Conservation (phyloP, 2,329 filamentous ascomycete genomes). For the Camptophora hylomeconis region DNA sequence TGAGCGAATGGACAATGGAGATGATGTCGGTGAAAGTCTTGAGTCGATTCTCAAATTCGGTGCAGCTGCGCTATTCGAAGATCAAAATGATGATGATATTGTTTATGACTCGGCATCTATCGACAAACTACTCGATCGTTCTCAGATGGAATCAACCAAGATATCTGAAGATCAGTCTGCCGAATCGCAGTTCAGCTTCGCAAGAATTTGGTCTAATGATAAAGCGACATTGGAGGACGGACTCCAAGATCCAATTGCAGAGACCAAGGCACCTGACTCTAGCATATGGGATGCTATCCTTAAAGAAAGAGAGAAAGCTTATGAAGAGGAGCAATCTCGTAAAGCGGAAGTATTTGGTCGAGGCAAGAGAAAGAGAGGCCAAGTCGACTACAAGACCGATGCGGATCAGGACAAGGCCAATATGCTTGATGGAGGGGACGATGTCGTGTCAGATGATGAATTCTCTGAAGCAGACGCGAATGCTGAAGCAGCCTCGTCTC, state of each 20-base stretch:
- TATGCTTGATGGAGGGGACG: constrained; percentile 6
- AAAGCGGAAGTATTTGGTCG: constrained; percentile 68
- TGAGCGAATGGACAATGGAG: constrained; percentile 76
- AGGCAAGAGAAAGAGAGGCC: constrained; percentile 56
- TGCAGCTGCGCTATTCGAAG: constrained; percentile 72
- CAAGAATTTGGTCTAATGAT: constrained; percentile 84
- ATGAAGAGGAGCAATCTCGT: constrained; percentile 55
- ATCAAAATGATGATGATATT: constrained; percentile 56
- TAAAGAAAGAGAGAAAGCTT: constrained; percentile 65
- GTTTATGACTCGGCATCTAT: constrained; percentile 69
- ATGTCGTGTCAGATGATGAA: constrained; percentile 21
- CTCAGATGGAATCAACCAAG: constrained; percentile 60
- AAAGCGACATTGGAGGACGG: constrained; percentile 53
- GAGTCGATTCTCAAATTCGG: constrained; percentile 82
- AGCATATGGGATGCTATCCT: constrained; percentile 81
- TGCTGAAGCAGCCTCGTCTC: constrained; percentile 15
- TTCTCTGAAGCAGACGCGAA: constrained; percentile 20
- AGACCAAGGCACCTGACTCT: constrained; percentile 43
- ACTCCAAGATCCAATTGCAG: constrained; percentile 40
- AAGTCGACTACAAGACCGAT: constrained; percentile 13
- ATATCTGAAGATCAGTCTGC: constrained; percentile 50
- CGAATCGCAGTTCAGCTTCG: constrained; percentile 77
- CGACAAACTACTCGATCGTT: constrained; percentile 83
- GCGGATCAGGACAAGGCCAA: constrained; percentile 5
- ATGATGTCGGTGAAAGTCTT: constrained; percentile 64